Percentiles rank a stretch among this genome's conserved stretches.
These are phyloP conservation scores for Rhododendron griersonianum DNA, from an alignment of 148 eudicot species.

Conservation along the genomic window DNA sequence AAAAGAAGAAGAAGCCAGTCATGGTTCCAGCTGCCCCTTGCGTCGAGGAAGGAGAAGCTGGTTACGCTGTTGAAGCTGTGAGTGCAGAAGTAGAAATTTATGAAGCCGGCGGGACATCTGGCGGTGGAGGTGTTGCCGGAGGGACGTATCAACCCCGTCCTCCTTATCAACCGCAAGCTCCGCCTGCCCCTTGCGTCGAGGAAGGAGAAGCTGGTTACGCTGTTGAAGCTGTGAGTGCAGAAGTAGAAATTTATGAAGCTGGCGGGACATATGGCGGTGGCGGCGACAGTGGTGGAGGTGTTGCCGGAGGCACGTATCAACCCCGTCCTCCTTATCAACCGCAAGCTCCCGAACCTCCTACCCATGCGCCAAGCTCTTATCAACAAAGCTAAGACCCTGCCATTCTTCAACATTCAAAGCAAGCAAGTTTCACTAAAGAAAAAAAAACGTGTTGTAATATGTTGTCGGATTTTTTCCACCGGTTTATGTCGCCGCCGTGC, in stretches of 20 bases:
- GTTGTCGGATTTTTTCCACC: neutral
- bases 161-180: neutral
- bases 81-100: constrained; percentile 6
- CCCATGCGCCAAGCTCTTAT: neutral
- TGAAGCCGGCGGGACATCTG: neutral
- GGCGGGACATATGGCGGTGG: neutral
- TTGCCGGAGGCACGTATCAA: neutral
- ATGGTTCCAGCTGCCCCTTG: constrained; percentile 23
- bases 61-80: neutral
- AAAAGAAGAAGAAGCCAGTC: constrained; percentile 39
- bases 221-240: neutral
- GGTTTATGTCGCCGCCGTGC: too few species aligned
- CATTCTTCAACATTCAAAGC: neutral
- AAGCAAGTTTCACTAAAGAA: too few species aligned
- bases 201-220: neutral
- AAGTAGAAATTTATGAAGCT: constrained; percentile 8
- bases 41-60: constrained; percentile 10
- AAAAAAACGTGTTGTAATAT: too few species aligned
- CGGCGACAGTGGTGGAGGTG: neutral
- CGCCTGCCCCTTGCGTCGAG: constrained; percentile 27
- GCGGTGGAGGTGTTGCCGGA: neutral
- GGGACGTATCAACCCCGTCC: neutral
- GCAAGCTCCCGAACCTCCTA: neutral
- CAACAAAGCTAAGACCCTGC: neutral
- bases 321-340: neutral